These are phyloP conservation scores for Dryas alaskensis DNA, from an alignment of 306 rosid genomes.

Conservation along the genomic window DNA sequence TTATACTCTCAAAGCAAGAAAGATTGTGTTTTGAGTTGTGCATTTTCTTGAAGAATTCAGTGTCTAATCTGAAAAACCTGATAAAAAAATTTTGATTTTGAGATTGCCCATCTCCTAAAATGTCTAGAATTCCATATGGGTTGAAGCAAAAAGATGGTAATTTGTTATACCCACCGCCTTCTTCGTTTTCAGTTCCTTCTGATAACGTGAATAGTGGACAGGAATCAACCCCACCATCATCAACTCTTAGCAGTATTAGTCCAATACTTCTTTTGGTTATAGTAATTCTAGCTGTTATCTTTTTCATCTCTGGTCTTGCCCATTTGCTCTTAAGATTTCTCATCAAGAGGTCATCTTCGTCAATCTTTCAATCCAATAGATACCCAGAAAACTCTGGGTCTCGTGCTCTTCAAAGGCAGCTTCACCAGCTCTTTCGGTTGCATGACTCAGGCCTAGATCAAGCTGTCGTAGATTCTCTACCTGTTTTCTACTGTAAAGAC, in stretches of 20 bases:
- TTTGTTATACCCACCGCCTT: constrained; percentile 33
- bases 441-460: constrained; percentile 86
- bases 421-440: constrained; percentile 71
- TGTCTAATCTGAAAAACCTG: not conserved
- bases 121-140: constrained; percentile 32
- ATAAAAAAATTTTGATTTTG: not conserved
- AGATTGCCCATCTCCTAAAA: constrained; percentile 26
- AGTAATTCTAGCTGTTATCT: constrained; percentile 59
- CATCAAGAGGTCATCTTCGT: constrained; percentile 46
- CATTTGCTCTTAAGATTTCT: constrained; percentile 64
- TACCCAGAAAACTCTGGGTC: constrained; percentile 45
- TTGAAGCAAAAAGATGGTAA: constrained; percentile 26
- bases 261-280: constrained; percentile 61
- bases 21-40: not conserved
- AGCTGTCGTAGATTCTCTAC: constrained; percentile 60
- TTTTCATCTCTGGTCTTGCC: constrained; percentile 61
- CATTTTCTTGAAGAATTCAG: constrained; percentile 5
- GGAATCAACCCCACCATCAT: constrained; percentile 34
- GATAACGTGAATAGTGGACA: not conserved
- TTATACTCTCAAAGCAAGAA: constrained; percentile 15
- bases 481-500: constrained; percentile 63
- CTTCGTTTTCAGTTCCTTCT: constrained; percentile 22
- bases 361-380: constrained; percentile 52
- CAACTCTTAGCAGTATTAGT: constrained; percentile 55
- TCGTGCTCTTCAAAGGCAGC: constrained; percentile 68